Percentiles rank a stretch among this genome's conserved stretches.
Conservation (phyloP, 164 flowering plant species). For the Buxus sempervirens region DNA sequence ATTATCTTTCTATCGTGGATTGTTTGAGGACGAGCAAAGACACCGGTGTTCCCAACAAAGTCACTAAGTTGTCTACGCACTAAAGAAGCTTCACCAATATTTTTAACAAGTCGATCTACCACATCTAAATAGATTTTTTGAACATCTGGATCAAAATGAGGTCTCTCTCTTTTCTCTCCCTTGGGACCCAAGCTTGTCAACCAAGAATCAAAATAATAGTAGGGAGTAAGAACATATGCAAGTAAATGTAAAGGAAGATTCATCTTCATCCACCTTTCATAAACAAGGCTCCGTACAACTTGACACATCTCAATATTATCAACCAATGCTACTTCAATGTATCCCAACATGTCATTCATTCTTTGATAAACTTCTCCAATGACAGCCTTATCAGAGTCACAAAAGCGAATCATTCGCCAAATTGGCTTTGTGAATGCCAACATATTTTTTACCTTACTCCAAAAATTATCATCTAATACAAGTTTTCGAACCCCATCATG, state of each 20-base stretch:
- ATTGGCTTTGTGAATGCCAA: slow-evolving; percentile 12
- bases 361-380: slow-evolving; percentile 24
- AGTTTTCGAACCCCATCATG: slow-evolving; percentile 6
- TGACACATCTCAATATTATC: background rate
- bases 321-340: slow-evolving; percentile 9
- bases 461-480: slow-evolving; percentile 17
- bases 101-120: background rate
- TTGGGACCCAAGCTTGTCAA: slow-evolving; percentile 3
- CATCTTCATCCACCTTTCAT: slow-evolving; percentile 17
- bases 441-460: slow-evolving; percentile 9
- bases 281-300: slow-evolving; percentile 3
- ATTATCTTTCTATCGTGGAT: slow-evolving; percentile 11
- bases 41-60: slow-evolving; percentile 6
- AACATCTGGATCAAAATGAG: slow-evolving; percentile 5
- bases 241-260: slow-evolving; percentile 22
- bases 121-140: slow-evolving; percentile 1
- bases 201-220: slow-evolving; percentile 16
- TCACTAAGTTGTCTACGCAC: slow-evolving; percentile 10
- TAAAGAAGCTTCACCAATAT: background rate
- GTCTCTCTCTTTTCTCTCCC: slow-evolving; percentile 11
- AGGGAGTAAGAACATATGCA: slow-evolving; percentile 21
- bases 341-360: slow-evolving; percentile 20
- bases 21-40: slow-evolving; percentile 10
- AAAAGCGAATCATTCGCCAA: too few relatives aligned
- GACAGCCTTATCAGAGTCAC: slow-evolving; percentile 6